Evolutionary conservation across 2,329 filamentous ascomycete species (phyloP).

Genomic region (Colletotrichum tofieldiae): DNA sequence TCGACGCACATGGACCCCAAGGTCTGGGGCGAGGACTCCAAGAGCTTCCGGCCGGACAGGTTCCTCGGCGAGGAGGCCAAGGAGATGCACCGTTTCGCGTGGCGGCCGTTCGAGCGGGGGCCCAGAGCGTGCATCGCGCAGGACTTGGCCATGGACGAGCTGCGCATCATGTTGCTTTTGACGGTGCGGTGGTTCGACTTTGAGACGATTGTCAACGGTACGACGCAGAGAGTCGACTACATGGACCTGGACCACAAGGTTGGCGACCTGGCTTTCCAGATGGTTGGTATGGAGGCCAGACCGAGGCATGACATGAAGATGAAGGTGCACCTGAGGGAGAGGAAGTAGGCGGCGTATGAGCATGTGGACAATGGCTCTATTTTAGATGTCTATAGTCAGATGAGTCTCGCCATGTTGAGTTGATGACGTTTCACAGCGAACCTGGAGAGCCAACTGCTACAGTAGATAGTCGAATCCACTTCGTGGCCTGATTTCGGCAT

Average conservation of each 20-base stretch:
- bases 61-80: conserved; percentile 50
- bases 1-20: conserved; percentile 51
- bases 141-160: conserved; percentile 52
- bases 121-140: conserved; percentile 55
- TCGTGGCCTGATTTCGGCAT: neutral
- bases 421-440: neutral
- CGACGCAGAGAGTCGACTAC: conserved; percentile 43
- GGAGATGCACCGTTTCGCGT: conserved; percentile 42
- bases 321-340: conserved; percentile 30
- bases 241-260: conserved; percentile 47
- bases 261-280: conserved; percentile 46
- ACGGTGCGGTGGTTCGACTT: conserved; percentile 47
- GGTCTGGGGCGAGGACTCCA: conserved; percentile 54
- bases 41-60: conserved; percentile 58
- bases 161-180: conserved; percentile 48
- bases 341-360: neutral
- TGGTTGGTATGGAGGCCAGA: conserved; percentile 42
- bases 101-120: conserved; percentile 54
- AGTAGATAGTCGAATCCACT: too few relatives aligned
- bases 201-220: conserved; percentile 43
- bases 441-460: neutral
- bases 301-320: conserved; percentile 40
- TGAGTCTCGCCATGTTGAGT: too few relatives aligned
- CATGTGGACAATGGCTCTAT: neutral
- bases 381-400: neutral